These are phyloP conservation scores for Elaeagnus macrophylla DNA, from an alignment of 306 rosid genomes.

Conservation along the genomic window DNA sequence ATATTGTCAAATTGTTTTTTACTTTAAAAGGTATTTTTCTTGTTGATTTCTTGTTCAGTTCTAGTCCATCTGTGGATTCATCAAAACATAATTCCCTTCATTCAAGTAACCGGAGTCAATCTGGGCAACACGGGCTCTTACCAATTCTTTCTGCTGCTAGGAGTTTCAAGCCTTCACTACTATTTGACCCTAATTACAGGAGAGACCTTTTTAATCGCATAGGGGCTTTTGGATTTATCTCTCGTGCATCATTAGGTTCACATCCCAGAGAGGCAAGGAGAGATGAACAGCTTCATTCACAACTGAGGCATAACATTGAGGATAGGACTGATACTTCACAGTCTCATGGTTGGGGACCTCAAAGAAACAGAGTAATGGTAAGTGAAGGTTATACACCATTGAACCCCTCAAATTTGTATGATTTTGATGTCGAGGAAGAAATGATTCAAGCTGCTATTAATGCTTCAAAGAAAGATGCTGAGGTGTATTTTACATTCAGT, in stretches of 20 bases:
- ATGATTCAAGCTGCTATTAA: conserved; percentile 77
- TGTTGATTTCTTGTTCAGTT: conserved; percentile 25
- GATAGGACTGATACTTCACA: conserved; percentile 20
- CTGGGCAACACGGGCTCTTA: conserved; percentile 34
- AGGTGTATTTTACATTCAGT: conserved; percentile 22
- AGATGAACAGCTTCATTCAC: conserved; percentile 28
- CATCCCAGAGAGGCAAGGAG: conserved; percentile 26
- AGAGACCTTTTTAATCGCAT: conserved; percentile 42
- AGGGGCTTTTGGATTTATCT: conserved; percentile 28
- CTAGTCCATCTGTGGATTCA: conserved; percentile 22
- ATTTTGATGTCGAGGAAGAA: conserved; percentile 47
- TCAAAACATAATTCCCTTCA: conserved; percentile 25
- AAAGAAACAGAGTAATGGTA: not conserved
- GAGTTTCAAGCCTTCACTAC: conserved; percentile 64
- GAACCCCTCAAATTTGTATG: conserved; percentile 19
- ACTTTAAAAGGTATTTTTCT: conserved; percentile 9
- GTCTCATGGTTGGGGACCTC: conserved; percentile 16
- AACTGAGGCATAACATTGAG: conserved; percentile 24
- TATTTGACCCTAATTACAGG: conserved; percentile 71
- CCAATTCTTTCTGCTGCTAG: conserved; percentile 54
- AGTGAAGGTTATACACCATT: conserved; percentile 11
- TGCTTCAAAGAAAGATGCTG: conserved; percentile 56
- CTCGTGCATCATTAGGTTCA: conserved; percentile 21
- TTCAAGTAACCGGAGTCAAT: conserved; percentile 22
- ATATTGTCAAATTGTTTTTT: not conserved